Base-by-base conservation (phyloP, 2,329 filamentous ascomycete genomes). In the Parastagonospora nodorum region DNA sequence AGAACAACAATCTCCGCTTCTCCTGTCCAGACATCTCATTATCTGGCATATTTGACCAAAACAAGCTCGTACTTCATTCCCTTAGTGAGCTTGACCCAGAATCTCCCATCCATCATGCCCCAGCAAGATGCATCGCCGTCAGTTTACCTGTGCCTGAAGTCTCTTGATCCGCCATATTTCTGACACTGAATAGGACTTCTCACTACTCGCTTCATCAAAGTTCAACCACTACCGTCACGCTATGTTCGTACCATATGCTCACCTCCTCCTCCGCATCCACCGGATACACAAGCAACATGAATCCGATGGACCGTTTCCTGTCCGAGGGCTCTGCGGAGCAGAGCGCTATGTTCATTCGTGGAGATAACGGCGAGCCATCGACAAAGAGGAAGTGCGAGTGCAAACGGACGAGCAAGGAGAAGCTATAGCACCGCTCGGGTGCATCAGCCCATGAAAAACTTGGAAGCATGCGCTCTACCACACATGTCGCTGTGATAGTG, bases 261-360 rank as follows among this genome's bases (percentile, higher is more conserved):
- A 41, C 30, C 12, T 5, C 30, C 39, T 46, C 50, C n/a, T n/a
- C 31, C 11, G 28, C 10, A 9, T 12, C 27, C 1, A 49, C 42
- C 16, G 24, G 4, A 40, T n/a, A 33, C 4, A 12, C 32, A 2
- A 44, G 41, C 19, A 53, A 45, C 15, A 41, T 62, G 10, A 47
- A 35, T 29, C 63, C 64, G 3, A 64, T 65, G 59, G 50, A 60
- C 12, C 54, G 65, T 8, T 68, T 62, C 48, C 47, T 65, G 8
- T 44, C 33, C 12, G 64, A 65, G 45, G 61, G 55, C 8, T 41
- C 58, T 4, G 45, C 51, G 9, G 58, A 66, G 28, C 63, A 64
- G 40, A 52, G 50, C 24, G 59, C 63, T 9, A 14, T 68, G 32
- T 63, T 63, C 33, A 31, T 55, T 37, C 55, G 60, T 24, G 16